Evolutionary conservation across 495 filamentous ascomycete species (phyloP).

Genomic region (Xylaria flabelliformis): DNA sequence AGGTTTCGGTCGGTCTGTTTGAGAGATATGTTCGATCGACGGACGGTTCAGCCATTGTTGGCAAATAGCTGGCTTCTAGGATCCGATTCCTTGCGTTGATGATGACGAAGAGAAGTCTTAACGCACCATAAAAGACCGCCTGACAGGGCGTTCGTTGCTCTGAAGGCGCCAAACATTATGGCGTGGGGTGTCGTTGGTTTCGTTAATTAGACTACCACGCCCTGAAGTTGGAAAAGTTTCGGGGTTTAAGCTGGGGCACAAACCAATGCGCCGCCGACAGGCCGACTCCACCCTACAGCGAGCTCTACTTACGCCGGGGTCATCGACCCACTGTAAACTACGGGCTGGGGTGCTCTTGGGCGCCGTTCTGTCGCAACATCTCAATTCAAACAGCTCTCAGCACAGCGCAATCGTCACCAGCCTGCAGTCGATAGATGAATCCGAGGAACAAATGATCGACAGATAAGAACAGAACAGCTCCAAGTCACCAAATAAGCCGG

Average conservation of each 20-base stretch:
- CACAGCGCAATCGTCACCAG: conserved; percentile 10
- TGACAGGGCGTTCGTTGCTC: conserved; percentile 73
- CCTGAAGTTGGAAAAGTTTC: conserved; percentile 25
- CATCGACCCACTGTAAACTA: conserved; percentile 22
- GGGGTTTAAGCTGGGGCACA: conserved; percentile 19
- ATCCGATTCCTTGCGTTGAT: not conserved
- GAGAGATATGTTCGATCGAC: not conserved
- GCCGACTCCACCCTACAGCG: not conserved
- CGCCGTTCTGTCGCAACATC: not conserved
- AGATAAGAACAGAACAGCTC: conserved; percentile 28
- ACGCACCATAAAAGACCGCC: conserved; percentile 85
- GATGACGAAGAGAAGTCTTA: not conserved
- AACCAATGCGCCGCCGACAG: conserved; percentile 16
- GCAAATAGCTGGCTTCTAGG: not conserved
- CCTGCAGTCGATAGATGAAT: not conserved
- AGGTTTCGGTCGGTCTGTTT: not conserved
- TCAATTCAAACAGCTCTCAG: conserved; percentile 27
- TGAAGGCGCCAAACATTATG: conserved; percentile 82
- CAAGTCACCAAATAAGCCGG: not conserved
- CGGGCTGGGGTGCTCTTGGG: not conserved
- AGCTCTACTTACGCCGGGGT: not conserved
- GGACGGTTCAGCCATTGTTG: not conserved
- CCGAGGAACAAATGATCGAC: conserved; percentile 38
- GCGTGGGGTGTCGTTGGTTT: conserved; percentile 19
- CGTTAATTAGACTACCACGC: conserved; percentile 2